Percentiles rank a stretch among this genome's conserved stretches.
Conservation (phyloP, 179 eudicot genomes). For the Spergularia azorica region DNA sequence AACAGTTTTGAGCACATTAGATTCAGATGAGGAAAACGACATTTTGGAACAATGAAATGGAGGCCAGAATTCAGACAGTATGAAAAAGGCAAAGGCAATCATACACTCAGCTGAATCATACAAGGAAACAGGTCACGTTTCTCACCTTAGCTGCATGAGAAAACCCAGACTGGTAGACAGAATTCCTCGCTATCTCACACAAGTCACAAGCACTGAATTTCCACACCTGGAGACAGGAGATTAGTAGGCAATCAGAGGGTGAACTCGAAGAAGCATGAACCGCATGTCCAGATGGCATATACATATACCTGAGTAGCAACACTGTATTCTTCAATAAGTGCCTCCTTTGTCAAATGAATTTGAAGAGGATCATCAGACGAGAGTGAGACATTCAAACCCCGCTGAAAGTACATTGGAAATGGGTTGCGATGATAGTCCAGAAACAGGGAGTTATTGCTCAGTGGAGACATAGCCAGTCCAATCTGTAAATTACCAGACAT, state of each 20-base stretch:
- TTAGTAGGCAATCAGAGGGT: neutral
- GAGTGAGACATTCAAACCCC: slow-evolving; percentile 86
- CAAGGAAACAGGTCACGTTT: neutral
- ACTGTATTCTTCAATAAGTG: slow-evolving; percentile 81
- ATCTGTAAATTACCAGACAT: slow-evolving; percentile 39
- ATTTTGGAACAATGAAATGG: no score
- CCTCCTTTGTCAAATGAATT: slow-evolving; percentile 84
- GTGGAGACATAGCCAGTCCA: slow-evolving; percentile 80
- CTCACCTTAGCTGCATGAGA: slow-evolving; percentile 77
- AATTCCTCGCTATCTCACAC: slow-evolving; percentile 83
- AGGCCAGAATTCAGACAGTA: no score
- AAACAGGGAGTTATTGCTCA: slow-evolving; percentile 85
- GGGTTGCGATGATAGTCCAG: slow-evolving; percentile 83
- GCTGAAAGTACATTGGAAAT: slow-evolving; percentile 78
- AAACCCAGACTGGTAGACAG: slow-evolving; percentile 84
- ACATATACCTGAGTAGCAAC: slow-evolving; percentile 68
- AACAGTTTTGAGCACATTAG: neutral
- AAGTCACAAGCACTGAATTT: slow-evolving; percentile 81
- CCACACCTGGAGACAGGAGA: slow-evolving; percentile 58
- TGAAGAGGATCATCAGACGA: slow-evolving; percentile 83
- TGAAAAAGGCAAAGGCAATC: neutral
- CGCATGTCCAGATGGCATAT: neutral
- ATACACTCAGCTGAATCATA: neutral
- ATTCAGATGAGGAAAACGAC: neutral
- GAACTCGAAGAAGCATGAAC: slow-evolving; percentile 15